Evolutionary conservation across 768 basidiomycete species (phyloP), one percentile per base, ranked within the genome.

Genomic region (Suillus subluteus): DNA sequence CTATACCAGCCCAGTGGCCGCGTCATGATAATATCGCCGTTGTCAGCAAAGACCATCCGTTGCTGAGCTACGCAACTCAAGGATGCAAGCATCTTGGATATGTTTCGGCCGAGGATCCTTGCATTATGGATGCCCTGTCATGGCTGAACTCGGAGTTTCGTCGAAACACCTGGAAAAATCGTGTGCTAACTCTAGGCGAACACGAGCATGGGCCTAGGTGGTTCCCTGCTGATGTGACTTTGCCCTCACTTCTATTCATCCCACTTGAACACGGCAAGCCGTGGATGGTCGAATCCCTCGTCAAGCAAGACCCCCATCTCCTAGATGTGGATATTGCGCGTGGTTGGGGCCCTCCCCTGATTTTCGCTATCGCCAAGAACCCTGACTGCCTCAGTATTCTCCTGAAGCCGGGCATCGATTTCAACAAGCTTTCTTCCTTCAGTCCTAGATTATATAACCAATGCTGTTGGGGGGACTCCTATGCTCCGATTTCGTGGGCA

Each of bases 361-460:
- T 37, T 6, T 58, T 37, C 6, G 21, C 56, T 2, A 58, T 38
- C 15, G 6, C 30, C 16, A 16, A 2, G 21, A 38, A 8, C 7
- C 13, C 37, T 15, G 37, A 38, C 37, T 37, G n/a, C 13, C 35
- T 58, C 35, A 8, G 12, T 37, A 21, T 58, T n/a, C 37, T 58
- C 37, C 21, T n/a, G 37, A 23, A 13, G n/a, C 7, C 15, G 1
- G 56, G 56, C 6, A 6, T 38, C n/a, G 1, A 38, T n/a, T 37
- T 23, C n/a, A 58, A 58, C n/a, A n/a, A 58, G n/a, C 37, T 21
- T 37, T 58, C 37, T 58, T 58, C 21, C 11, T 8, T 54, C 52
- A 18, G 1, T 0, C 52, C 26, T 4, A 0, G 1, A 4, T 8
- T 54, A 16, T 30, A 54, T 3, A 0, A 9, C 50, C 15, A 30